Base-by-base conservation (phyloP, 177 flowering plant genomes). In the Vitis hybrid region DNA sequence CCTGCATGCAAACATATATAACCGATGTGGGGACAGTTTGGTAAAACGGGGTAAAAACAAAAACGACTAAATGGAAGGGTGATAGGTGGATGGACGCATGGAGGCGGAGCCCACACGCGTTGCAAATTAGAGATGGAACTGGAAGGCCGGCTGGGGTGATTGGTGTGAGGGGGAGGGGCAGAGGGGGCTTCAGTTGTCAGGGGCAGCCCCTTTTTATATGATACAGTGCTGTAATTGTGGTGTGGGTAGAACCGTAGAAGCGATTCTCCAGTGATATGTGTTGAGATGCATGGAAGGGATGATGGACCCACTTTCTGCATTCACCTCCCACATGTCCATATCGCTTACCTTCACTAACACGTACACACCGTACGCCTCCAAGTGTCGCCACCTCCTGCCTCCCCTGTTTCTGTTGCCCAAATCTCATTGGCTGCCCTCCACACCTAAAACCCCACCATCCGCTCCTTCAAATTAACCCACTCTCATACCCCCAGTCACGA, bases 71-170 rank as follows among this genome's bases (percentile, higher is more conserved):
- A 77, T 60, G 64, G 73, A 74, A 62, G 66, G 65, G 58, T 57
- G 72, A 71, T 80, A 81, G 81, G 81, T 81, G 84, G 78, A 71
- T 35, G 59, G 79, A 75, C 74, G 84, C 87, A 82, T 78, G 87
- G 69, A 55, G 41, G 61, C 75, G 78, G n/a, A 32, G 59, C 48
- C 48, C 75, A 77, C 84, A 79, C 83, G 81, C 79, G 84, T 73
- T 78, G 18, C 18, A 50, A 56, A 24, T 24, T 24, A 24, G 27
- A 24, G 27, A 24, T 24, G 27, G 27, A 24, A 24, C 27, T 24
- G 27, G 27, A 24, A 24, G 27, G 27, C 27, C 27, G 27, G 27
- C 27, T 24, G 27, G 27, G 27, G 11, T 61, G 59, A 75, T 76
- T 72, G 75, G 75, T 27, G 54, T 18, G 59, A 63, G 50, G 30